These are phyloP conservation scores for Ustanciosporium gigantosporum DNA, from an alignment of 1,284 basidiomycete genomes.

Conservation along the genomic window DNA sequence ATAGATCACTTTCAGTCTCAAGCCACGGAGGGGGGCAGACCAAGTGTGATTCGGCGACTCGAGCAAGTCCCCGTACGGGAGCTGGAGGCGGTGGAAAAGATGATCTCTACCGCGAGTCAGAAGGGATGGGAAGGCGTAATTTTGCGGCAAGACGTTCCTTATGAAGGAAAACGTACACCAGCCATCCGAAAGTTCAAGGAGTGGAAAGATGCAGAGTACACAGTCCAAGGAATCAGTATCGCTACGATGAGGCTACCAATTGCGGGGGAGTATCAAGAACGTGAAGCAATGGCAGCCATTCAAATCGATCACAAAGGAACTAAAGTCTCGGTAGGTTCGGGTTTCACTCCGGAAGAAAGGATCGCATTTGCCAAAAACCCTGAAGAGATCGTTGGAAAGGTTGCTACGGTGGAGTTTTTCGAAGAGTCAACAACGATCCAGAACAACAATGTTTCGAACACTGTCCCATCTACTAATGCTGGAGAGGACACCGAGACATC, in stretches of 20 bases:
- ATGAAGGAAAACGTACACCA: slow-evolving; percentile 42
- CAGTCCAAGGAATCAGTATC: slow-evolving; percentile 19
- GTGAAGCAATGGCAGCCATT: slow-evolving; percentile 28
- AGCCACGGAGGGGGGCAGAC: slow-evolving; percentile 1
- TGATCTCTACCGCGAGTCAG: slow-evolving; percentile 14
- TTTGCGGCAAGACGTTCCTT: slow-evolving; percentile 29
- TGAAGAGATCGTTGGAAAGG: slow-evolving; percentile 29
- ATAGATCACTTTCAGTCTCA: slow-evolving; percentile 11
- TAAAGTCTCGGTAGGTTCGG: slow-evolving; percentile 41
- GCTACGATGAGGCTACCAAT: slow-evolving; percentile 41
- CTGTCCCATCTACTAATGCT: no score
- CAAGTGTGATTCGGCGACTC: slow-evolving; percentile 19
- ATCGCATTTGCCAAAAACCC: slow-evolving; percentile 37
- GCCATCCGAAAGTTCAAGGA: slow-evolving; percentile 43
- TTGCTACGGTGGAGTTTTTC: slow-evolving; percentile 46
- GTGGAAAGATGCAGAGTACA: slow-evolving; percentile 48
- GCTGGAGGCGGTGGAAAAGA: slow-evolving; percentile 4
- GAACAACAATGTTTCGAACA: slow-evolving; percentile 2
- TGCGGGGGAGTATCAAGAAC: slow-evolving; percentile 30
- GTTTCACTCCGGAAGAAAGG: slow-evolving; percentile 37
- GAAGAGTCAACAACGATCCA: slow-evolving; percentile 10
- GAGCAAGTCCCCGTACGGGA: slow-evolving; percentile 18
- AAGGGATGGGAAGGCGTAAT: slow-evolving; percentile 48
- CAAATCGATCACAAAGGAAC: slow-evolving; percentile 35
- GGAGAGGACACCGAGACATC: no score